Conservation (phyloP, 495 filamentous ascomycete genomes). For the Penicillium macrosclerotiorum region DNA sequence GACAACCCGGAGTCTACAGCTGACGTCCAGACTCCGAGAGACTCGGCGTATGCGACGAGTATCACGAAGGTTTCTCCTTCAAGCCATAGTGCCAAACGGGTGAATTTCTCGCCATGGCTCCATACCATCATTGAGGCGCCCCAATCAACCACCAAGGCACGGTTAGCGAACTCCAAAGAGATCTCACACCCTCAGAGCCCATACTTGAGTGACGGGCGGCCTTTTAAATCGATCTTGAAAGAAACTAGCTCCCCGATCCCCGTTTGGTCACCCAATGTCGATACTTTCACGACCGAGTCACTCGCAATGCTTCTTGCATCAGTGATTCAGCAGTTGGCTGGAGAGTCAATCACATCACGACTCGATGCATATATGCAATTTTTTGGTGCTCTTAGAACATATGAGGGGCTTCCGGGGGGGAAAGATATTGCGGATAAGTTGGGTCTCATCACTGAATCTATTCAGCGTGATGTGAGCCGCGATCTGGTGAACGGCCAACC, state of each 20-base stretch:
- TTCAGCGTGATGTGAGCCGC: conserved; percentile 69
- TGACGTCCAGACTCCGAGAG: conserved; percentile 45
- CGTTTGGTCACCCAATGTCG: conserved; percentile 34
- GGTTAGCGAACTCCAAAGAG: conserved; percentile 58
- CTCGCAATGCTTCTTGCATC: conserved; percentile 79
- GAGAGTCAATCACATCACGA: conserved; percentile 61
- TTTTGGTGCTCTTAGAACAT: conserved; percentile 69
- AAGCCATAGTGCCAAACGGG: conserved; percentile 59
- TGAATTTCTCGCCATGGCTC: conserved; percentile 71
- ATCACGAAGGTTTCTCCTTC: conserved; percentile 31
- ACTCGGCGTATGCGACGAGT: conserved; percentile 46
- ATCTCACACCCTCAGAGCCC: neutral
- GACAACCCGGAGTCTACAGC: conserved; percentile 32
- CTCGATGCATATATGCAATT: conserved; percentile 86
- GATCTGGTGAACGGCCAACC: conserved; percentile 30
- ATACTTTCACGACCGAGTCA: conserved; percentile 37
- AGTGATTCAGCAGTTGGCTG: conserved; percentile 72
- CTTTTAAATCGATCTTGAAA: conserved; percentile 82
- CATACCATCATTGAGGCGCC: conserved; percentile 64
- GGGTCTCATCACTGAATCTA: conserved; percentile 68
- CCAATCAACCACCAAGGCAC: conserved; percentile 57
- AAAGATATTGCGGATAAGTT: conserved; percentile 74
- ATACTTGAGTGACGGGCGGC: neutral
- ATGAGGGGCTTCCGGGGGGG: conserved; percentile 69
- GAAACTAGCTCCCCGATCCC: conserved; percentile 45